Conservation (phyloP, 2,329 filamentous ascomycete genomes). For the Hirsutella thompsonii region DNA sequence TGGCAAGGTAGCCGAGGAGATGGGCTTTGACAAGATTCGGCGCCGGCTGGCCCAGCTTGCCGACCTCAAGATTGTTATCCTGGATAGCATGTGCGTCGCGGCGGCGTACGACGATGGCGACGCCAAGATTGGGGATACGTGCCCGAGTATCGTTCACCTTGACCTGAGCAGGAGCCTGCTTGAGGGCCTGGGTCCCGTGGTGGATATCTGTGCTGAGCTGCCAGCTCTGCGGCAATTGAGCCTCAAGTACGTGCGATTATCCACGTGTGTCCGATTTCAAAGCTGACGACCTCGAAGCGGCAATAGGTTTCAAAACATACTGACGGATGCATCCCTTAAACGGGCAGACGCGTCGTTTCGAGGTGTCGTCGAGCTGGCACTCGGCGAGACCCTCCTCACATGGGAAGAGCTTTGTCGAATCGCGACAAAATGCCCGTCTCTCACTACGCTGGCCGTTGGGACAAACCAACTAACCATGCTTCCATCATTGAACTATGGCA, state of each 20-base stretch:
- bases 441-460: slow-evolving; percentile 38
- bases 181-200: slow-evolving; percentile 51
- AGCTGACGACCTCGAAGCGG: slow-evolving; percentile 37
- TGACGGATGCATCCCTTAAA: slow-evolving; percentile 20
- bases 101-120: slow-evolving; percentile 17
- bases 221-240: slow-evolving; percentile 52
- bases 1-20: slow-evolving; percentile 79
- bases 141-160: slow-evolving; percentile 60
- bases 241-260: slow-evolving; percentile 46
- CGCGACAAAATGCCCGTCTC: slow-evolving; percentile 36
- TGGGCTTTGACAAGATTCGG: slow-evolving; percentile 89
- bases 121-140: slow-evolving; percentile 33
- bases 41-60: slow-evolving; percentile 64
- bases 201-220: slow-evolving; percentile 58
- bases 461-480: slow-evolving; percentile 46
- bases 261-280: not conserved
- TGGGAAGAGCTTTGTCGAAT: slow-evolving; percentile 52
- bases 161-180: slow-evolving; percentile 81
- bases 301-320: slow-evolving; percentile 49
- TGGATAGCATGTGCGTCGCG: slow-evolving; percentile 61
- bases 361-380: slow-evolving; percentile 44
- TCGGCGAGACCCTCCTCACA: slow-evolving; percentile 53
- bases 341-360: slow-evolving; percentile 28
- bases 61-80: slow-evolving; percentile 66
- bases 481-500: slow-evolving; percentile 22